Conservation (phyloP, 805 yeast genomes). For the Lipomyces anomalus region DNA sequence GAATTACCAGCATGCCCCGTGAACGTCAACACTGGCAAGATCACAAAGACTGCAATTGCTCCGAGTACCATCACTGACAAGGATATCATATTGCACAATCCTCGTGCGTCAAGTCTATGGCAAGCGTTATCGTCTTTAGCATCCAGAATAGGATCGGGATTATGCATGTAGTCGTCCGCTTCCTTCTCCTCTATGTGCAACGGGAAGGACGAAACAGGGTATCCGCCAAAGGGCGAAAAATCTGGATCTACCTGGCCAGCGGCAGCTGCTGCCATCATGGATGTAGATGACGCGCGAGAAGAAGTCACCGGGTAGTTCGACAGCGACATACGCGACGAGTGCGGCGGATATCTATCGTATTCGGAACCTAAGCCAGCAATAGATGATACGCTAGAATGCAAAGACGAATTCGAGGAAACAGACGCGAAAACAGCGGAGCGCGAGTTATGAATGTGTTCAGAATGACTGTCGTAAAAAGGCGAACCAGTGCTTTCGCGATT, state of each 20-base stretch:
- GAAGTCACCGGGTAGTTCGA: constrained; percentile 3
- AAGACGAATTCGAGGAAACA: constrained; percentile 12
- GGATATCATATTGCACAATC: constrained; percentile 32
- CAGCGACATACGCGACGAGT: constrained; percentile 1
- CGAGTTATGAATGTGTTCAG: constrained; percentile 20
- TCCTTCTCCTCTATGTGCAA: constrained; percentile 87
- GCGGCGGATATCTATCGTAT: constrained; percentile 14
- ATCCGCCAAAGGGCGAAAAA: constrained; percentile 84
- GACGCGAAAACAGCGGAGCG: constrained; percentile 20
- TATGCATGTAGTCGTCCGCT: constrained; percentile 89
- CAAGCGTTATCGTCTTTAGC: constrained; percentile 61
- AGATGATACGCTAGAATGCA: constrained; percentile 8
- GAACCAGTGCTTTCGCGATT: no score
- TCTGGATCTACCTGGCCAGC: constrained; percentile 32
- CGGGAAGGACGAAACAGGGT: constrained; percentile 90
- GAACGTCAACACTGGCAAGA: constrained; percentile 79
- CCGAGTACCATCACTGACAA: constrained; percentile 54
- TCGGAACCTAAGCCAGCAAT: constrained; percentile 10
- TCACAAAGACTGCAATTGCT: constrained; percentile 60
- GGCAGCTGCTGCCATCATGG: background rate
- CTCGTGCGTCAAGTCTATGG: constrained; percentile 35
- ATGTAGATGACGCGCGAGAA: constrained; percentile 1
- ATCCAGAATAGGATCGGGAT: constrained; percentile 92
- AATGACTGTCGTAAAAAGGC: background rate
- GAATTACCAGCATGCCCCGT: constrained; percentile 44